These are phyloP conservation scores for Agrostemma githago DNA, from an alignment of 148 eudicot genomes.

Conservation along the genomic window DNA sequence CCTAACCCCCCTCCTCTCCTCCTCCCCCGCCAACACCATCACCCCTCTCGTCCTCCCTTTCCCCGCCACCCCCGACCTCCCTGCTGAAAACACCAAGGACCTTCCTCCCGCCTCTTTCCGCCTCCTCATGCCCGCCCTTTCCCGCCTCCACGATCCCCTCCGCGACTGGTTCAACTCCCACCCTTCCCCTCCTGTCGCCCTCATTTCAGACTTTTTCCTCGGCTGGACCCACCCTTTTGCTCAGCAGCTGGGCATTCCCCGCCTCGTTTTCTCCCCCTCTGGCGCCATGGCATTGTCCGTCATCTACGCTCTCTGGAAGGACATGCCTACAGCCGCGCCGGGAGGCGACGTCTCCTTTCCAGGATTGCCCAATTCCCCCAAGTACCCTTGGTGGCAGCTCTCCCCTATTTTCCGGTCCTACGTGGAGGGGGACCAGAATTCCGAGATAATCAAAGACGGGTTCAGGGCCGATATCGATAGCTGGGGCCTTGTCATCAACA, in stretches of 20 bases:
- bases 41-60: constrained; percentile 23
- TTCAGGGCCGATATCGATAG: constrained; percentile 28
- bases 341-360: constrained; percentile 18
- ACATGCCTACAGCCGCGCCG: constrained; percentile 6
- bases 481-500: constrained; percentile 37
- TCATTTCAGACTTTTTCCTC: constrained; percentile 35
- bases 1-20: constrained; percentile 18
- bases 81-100: constrained; percentile 29
- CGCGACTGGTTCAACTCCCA: constrained; percentile 32
- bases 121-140: constrained; percentile 13
- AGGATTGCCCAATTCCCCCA: constrained; percentile 24
- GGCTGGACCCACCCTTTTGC: constrained; percentile 42
- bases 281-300: constrained; percentile 34
- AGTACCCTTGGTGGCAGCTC: constrained; percentile 35
- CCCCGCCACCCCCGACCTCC: constrained; percentile 17
- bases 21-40: constrained; percentile 17
- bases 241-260: constrained; percentile 13
- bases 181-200: constrained; percentile 26
- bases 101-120: constrained; percentile 23
- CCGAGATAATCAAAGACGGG: constrained; percentile 29
- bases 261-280: constrained; percentile 36
- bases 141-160: constrained; percentile 21
- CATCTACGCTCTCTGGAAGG: constrained; percentile 34
- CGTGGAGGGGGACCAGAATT: constrained; percentile 25
- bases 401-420: constrained; percentile 25